Percentiles rank a stretch among this genome's conserved stretches.
phyloP scores from a whole-genome alignment of 2,329 filamentous ascomycete genomes.

The Neonectria neomacrospora region DNA sequence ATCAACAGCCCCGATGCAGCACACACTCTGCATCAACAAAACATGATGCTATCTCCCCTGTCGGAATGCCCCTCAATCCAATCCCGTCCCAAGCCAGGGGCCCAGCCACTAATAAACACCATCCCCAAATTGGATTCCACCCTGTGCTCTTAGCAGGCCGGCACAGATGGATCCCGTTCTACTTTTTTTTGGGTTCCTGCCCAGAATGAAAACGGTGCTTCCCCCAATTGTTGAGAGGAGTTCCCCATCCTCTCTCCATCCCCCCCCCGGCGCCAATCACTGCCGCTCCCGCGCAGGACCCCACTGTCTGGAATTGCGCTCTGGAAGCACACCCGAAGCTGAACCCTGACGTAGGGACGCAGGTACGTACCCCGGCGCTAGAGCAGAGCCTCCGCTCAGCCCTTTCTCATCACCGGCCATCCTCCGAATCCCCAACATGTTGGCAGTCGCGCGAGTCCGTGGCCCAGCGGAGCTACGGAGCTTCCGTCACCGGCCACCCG shows the following conservation, averaged over 20 bases:
- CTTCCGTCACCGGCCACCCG: slow-evolving; percentile 6
- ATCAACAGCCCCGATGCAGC: not conserved
- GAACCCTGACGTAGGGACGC: not conserved
- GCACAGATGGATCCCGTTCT: not conserved
- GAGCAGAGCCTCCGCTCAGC: slow-evolving; percentile 40
- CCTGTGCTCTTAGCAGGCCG: not conserved
- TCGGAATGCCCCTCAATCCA: not conserved
- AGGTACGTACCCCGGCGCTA: slow-evolving; percentile 12
- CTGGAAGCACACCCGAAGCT: slow-evolving; percentile 13
- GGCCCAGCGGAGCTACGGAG: slow-evolving; percentile 25
- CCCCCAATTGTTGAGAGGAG: slow-evolving; percentile 50
- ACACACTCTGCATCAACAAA: slow-evolving; percentile 2
- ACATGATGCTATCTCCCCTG: not conserved
- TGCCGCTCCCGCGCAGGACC: slow-evolving; percentile 15
- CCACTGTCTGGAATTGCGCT: slow-evolving; percentile 13
- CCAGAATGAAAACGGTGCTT: slow-evolving; percentile 8
- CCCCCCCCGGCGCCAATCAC: slow-evolving; percentile 33
- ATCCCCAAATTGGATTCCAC: slow-evolving; percentile 3
- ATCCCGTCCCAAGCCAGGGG: not conserved
- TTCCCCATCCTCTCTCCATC: slow-evolving; percentile 24
- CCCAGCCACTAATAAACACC: not conserved
- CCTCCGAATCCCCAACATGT: slow-evolving; percentile 44
- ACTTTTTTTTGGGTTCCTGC: not conserved
- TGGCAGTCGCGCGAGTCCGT: slow-evolving; percentile 16
- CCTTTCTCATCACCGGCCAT: slow-evolving; percentile 31